Evolutionary conservation across 2,329 filamentous ascomycete species (phyloP).

Genomic region (Ophiostoma pallidulum): DNA sequence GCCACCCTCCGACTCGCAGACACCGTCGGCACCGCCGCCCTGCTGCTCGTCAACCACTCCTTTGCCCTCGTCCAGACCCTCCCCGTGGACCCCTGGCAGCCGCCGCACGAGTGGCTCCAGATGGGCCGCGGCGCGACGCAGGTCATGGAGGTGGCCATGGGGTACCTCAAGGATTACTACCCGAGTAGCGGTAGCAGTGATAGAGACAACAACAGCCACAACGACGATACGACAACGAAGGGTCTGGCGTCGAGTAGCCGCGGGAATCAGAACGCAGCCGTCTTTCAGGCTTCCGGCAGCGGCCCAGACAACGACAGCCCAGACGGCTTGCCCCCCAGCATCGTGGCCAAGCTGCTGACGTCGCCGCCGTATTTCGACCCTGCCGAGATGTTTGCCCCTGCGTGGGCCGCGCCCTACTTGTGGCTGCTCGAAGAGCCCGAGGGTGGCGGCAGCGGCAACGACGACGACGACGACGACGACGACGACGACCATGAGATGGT

Average conservation of each 20-base stretch:
- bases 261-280: no score
- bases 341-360: constrained; percentile 17
- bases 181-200: no score
- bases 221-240: no score
- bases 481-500: constrained; percentile 22
- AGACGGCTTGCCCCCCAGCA: neutral
- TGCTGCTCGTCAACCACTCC: constrained; percentile 28
- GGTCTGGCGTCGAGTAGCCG: no score
- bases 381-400: constrained; percentile 23
- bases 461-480: constrained; percentile 14
- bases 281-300: no score
- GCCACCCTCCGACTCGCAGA: constrained; percentile 22
- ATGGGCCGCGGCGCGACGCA: constrained; percentile 25
- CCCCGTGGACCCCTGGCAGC: constrained; percentile 27
- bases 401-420: constrained; percentile 22
- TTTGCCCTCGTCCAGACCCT: constrained; percentile 30
- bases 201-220: neutral
- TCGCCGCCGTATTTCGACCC: constrained; percentile 24
- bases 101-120: constrained; percentile 27
- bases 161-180: constrained; percentile 9
- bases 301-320: no score
- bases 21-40: constrained; percentile 26
- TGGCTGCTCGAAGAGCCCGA: constrained; percentile 25
- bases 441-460: constrained; percentile 13
- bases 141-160: constrained; percentile 24